Evolutionary conservation across 345 rosid species (phyloP).

Genomic region (Geranium brycei): DNA sequence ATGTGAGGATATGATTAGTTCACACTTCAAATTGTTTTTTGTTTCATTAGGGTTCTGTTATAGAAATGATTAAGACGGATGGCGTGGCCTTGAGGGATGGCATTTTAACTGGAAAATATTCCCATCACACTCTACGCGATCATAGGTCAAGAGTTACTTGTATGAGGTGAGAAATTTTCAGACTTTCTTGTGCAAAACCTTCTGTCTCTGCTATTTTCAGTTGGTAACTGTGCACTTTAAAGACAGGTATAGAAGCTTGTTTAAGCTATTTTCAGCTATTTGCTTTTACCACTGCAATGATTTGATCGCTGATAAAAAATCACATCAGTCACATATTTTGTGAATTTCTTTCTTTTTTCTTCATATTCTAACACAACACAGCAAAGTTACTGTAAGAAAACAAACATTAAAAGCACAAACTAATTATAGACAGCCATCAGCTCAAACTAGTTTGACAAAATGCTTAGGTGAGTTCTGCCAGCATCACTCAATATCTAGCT

Average conservation of each 20-base stretch:
- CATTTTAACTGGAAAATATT: constrained; percentile 13
- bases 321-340: background rate
- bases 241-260: background rate
- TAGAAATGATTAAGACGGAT: constrained; percentile 16
- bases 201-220: too few species aligned
- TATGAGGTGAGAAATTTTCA: constrained; percentile 36
- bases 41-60: constrained; percentile 26
- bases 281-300: background rate
- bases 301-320: too few species aligned
- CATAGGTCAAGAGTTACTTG: constrained; percentile 58
- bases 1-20: background rate
- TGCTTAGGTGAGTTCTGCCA: too few species aligned
- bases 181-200: too few species aligned
- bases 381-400: too few species aligned
- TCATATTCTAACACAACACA: too few species aligned
- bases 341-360: background rate
- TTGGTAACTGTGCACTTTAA: too few species aligned
- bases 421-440: too few species aligned
- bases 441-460: too few species aligned
- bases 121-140: constrained; percentile 13
- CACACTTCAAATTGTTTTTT: background rate
- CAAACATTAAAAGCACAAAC: too few species aligned
- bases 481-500: too few species aligned
- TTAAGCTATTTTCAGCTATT: background rate
- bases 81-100: constrained; percentile 2